Evolutionary conservation across 768 basidiomycete species (phyloP).

Genomic region (Psilocybe cubensis): DNA sequence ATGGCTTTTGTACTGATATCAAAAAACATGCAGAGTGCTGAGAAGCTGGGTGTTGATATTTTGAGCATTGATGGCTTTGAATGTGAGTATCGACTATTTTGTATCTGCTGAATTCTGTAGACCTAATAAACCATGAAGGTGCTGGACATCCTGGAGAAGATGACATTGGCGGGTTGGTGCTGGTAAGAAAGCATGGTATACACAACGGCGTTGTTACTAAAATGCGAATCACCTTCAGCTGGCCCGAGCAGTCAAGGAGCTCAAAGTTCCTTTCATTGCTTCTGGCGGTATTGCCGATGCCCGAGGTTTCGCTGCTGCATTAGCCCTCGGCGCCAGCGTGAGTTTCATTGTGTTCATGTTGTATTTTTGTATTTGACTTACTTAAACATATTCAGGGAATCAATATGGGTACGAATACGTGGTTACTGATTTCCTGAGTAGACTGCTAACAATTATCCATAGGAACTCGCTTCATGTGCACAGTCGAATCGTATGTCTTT

Average conservation of each 20-base stretch:
- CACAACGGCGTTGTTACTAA: not conserved
- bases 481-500: conserved; percentile 67
- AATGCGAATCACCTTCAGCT: conserved; percentile 47
- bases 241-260: conserved; percentile 83
- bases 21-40: conserved; percentile 48
- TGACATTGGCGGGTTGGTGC: conserved; percentile 85
- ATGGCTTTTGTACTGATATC: not conserved
- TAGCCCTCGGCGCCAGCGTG: conserved; percentile 82
- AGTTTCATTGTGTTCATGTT: conserved; percentile 28
- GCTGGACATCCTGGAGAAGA: conserved; percentile 96
- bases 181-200: conserved; percentile 49
- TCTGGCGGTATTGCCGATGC: conserved; percentile 92
- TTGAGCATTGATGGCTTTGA: conserved; percentile 92
- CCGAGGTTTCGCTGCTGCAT: conserved; percentile 78
- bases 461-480: conserved; percentile 91
- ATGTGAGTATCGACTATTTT: conserved; percentile 50
- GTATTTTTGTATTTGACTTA: not conserved
- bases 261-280: conserved; percentile 85
- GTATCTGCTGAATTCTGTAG: not conserved
- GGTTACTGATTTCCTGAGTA: not conserved
- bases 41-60: conserved; percentile 81
- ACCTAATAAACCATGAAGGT: conserved; percentile 45
- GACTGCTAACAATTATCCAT: conserved; percentile 12
- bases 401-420: conserved; percentile 66
- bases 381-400: conserved; percentile 56